phyloP scores from a whole-genome alignment of 257 asterid genomes.

The Echium plantagineum region DNA sequence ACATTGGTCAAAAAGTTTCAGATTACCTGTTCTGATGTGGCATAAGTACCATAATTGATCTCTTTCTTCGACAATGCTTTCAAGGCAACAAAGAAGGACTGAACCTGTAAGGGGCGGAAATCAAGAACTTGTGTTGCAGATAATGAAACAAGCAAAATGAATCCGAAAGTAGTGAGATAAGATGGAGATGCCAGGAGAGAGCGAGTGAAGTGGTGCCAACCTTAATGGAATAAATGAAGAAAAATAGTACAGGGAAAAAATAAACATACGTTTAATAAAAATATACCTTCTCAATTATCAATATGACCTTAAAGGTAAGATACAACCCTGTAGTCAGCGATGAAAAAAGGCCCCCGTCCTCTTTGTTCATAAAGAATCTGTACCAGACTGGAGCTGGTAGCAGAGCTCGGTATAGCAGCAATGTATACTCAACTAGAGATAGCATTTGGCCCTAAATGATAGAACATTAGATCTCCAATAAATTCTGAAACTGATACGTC shows the following conservation, averaged over 20 bases:
- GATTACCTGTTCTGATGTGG: conserved; percentile 75
- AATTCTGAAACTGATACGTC: neutral
- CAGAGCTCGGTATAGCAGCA: conserved; percentile 63
- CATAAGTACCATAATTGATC: conserved; percentile 66
- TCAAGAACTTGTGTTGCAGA: neutral
- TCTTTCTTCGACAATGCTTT: conserved; percentile 70
- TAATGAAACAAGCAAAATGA: neutral
- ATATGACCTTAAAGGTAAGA: conserved; percentile 61
- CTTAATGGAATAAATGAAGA: too few relatives aligned
- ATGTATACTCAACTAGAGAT: conserved; percentile 57
- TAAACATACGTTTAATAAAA: neutral
- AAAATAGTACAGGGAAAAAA: neutral
- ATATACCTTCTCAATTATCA: conserved; percentile 51
- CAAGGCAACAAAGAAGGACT: conserved; percentile 48
- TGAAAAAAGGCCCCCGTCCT: conserved; percentile 61
- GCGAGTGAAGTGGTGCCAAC: too few relatives aligned
- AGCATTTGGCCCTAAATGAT: conserved; percentile 59
- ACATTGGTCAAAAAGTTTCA: neutral
- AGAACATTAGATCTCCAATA: conserved; percentile 5
- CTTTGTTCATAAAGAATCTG: conserved; percentile 66
- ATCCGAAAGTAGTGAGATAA: neutral
- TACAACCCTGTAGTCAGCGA: conserved; percentile 57
- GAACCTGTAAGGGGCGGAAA: conserved; percentile 25
- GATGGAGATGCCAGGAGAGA: neutral
- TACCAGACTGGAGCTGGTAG: conserved; percentile 75